Percentiles rank a stretch among this genome's conserved stretches.
Conservation (phyloP, 148 eudicot genomes). For the Rhododendron mucronatum region DNA sequence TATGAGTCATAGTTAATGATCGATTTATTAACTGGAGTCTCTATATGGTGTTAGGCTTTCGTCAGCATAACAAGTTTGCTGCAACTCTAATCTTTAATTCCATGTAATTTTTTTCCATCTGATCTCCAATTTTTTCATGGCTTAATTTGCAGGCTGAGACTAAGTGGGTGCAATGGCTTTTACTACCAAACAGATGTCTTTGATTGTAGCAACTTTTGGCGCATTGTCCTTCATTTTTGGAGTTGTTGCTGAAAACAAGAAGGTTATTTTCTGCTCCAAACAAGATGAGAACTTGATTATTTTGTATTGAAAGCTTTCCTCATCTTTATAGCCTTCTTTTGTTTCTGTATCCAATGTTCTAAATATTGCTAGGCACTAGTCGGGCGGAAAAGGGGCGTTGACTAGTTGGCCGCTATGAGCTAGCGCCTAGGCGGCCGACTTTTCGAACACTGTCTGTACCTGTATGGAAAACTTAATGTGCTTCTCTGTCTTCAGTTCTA, state of each 20-base stretch:
- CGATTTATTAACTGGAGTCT: not conserved
- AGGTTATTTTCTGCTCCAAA: slow-evolving; percentile 34
- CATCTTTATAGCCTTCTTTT: not conserved
- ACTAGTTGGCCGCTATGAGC: not conserved
- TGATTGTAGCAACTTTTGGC: slow-evolving; percentile 61
- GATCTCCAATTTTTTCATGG: not conserved
- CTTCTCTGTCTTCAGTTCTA: not conserved
- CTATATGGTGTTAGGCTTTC: not conserved
- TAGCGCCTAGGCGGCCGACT: no score
- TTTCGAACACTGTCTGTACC: not conserved
- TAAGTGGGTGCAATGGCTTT: slow-evolving; percentile 30
- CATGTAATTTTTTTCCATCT: not conserved
- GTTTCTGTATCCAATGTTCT: not conserved
- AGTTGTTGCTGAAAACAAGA: slow-evolving; percentile 88
- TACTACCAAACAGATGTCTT: slow-evolving; percentile 46
- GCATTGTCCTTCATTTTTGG: slow-evolving; percentile 59
- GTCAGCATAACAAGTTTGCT: not conserved
- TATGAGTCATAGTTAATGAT: not conserved
- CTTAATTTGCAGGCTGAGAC: slow-evolving; percentile 3
- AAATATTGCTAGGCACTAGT: not conserved
- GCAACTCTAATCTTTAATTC: not conserved
- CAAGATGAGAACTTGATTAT: not conserved
- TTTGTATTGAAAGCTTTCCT: not conserved
- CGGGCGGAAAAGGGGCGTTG: not conserved
- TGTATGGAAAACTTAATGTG: not conserved